phyloP scores from a whole-genome alignment of 2,329 filamentous ascomycete species.

The Hypocrella siamensis region DNA sequence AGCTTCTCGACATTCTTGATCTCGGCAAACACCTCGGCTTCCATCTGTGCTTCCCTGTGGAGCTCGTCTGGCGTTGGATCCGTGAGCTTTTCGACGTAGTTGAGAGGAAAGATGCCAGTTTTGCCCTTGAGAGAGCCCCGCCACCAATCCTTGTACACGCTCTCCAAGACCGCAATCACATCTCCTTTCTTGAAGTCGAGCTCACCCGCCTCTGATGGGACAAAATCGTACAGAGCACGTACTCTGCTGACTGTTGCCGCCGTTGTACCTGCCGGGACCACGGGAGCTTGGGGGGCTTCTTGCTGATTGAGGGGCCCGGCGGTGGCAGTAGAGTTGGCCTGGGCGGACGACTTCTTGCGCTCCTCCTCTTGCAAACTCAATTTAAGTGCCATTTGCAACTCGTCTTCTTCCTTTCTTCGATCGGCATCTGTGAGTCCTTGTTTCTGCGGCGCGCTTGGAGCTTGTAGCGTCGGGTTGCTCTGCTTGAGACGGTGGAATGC shows the following conservation, averaged over 20 bases:
- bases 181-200: conserved; percentile 94
- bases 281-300: conserved; percentile 27
- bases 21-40: conserved; percentile 52
- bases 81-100: conserved; percentile 94
- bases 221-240: conserved; percentile 85
- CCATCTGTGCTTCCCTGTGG: conserved; percentile 91
- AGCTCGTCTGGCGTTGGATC: conserved; percentile 91
- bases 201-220: conserved; percentile 84
- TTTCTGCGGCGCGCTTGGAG: conserved; percentile 88
- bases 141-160: conserved; percentile 99
- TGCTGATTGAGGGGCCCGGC: conserved; percentile 22
- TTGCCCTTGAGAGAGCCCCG: conserved; percentile 87
- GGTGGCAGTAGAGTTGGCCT: conserved; percentile 15
- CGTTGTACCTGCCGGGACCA: conserved; percentile 68
- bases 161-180: conserved; percentile 91
- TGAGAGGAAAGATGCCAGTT: conserved; percentile 94
- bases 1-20: conserved; percentile 53
- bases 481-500: conserved; percentile 78
- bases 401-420: conserved; percentile 89
- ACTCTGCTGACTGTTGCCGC: conserved; percentile 93
- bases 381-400: conserved; percentile 88
- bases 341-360: conserved; percentile 33
- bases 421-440: conserved; percentile 79
- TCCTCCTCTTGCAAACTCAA: conserved; percentile 84
- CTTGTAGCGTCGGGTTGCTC: conserved; percentile 73